Base-by-base conservation (phyloP, 2,329 filamentous ascomycete species). In the Penicillium verrucosum region DNA sequence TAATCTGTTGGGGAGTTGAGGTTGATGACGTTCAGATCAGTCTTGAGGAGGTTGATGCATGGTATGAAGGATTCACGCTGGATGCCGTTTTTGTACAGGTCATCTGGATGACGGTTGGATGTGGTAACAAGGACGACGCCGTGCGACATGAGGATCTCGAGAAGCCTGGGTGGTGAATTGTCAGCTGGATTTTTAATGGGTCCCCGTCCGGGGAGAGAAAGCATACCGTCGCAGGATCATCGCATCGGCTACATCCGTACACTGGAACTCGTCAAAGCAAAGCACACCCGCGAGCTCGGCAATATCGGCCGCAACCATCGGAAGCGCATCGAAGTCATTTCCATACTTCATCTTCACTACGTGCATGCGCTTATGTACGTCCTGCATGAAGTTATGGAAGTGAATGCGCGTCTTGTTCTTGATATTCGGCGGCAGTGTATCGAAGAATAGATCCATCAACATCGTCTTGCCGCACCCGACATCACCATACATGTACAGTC, bases 311-410 rank as follows among this genome's bases (percentile, higher is more conserved):
- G 93, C 93, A 18, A 97, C 88, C 70, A 95, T 94, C 0, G 93
- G 93, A 43, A 97, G 84, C 0, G 86, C 90, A 73, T 99, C 94
- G 38, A 96, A 83, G 65, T 97, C 92, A 70, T 87, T 92, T 30
- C 94, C 94, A 72, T 96, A 85, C 66, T 87, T 79, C 83, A 94
- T 88, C 79, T 96, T 97, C 76, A 96, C 87, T 70, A 85, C 86
- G 78, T 97, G 94, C 67, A 97, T 79, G 59, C 93, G 84, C 73
- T 88, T 91, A 77, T 99, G 94, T 47, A 97, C 89, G 73, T 96
- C 90, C 75, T 97, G 94, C 94, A 99, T 99, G 80, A 99, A 99
- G 74, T 96, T 96, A 80, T 97, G 92, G 76, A 99, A 99, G 78
- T 99, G 94, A 69, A 99, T 97, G 46, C 94, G 84, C 45, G 88